phyloP scores from a whole-genome alignment of 371 early-diverging fungal genomes.

The Entomophthora muscae region DNA sequence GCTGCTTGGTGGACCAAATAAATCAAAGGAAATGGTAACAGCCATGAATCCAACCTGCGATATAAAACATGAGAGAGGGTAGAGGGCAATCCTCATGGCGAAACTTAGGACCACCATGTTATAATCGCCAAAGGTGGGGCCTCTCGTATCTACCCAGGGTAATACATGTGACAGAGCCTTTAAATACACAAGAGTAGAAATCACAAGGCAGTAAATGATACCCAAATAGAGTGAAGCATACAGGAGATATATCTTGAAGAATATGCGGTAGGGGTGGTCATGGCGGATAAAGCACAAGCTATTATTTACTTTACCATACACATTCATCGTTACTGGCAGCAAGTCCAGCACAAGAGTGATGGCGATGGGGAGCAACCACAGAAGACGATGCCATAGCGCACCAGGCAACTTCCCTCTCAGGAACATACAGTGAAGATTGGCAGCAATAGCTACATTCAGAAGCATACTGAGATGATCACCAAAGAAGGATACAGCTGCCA shows the following conservation, averaged over 20 bases:
- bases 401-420: neutral
- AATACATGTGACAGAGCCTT: neutral
- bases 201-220: neutral
- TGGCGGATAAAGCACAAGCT: neutral
- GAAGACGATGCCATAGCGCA: neutral
- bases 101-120: neutral
- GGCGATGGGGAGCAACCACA: neutral
- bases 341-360: neutral
- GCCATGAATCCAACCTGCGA: neutral
- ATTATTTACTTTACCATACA: neutral
- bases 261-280: neutral
- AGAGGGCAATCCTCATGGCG: neutral
- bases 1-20: neutral
- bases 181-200: neutral
- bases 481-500: neutral
- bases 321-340: neutral
- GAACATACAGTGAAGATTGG: neutral
- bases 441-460: neutral
- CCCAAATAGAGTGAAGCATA: neutral
- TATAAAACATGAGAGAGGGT: neutral
- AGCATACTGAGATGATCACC: neutral
- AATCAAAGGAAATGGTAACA: neutral
- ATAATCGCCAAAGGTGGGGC: neutral
- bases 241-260: neutral
- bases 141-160: neutral